Conservation (phyloP, 1,139 yeast species). For the Yamadazyma siamensis region DNA sequence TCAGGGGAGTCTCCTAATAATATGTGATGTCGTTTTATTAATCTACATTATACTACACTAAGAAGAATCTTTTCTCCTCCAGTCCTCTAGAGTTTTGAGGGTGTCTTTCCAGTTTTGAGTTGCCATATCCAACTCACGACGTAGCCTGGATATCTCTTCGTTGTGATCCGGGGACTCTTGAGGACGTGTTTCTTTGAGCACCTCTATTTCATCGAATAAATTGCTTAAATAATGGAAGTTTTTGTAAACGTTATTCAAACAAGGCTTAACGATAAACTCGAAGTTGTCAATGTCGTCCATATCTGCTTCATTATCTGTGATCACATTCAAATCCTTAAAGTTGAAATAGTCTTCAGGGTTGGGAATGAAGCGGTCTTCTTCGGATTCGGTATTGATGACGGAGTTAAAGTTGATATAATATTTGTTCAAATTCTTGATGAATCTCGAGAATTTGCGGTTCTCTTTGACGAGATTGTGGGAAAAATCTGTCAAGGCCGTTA, state of each 20-base stretch:
- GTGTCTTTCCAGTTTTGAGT: slow-evolving; percentile 44
- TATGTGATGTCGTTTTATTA: too few species aligned
- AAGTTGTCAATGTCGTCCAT: slow-evolving; percentile 37
- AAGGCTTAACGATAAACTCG: slow-evolving; percentile 34
- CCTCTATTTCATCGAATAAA: slow-evolving; percentile 11
- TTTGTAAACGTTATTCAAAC: slow-evolving; percentile 26
- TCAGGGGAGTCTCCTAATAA: too few species aligned
- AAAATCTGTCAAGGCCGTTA: slow-evolving; percentile 35
- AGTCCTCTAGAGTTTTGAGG: slow-evolving; percentile 43
- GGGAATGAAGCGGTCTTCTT: slow-evolving; percentile 18
- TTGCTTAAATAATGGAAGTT: slow-evolving; percentile 28
- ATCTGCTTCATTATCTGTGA: slow-evolving; percentile 12
- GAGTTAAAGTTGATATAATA: slow-evolving; percentile 27
- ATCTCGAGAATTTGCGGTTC: slow-evolving; percentile 35
- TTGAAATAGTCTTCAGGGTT: slow-evolving; percentile 37
- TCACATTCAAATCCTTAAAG: slow-evolving; percentile 16
- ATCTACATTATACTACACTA: not conserved
- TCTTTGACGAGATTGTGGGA: slow-evolving; percentile 40
- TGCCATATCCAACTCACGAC: slow-evolving; percentile 33
- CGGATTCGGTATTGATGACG: slow-evolving; percentile 16
- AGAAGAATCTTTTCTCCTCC: too few species aligned
- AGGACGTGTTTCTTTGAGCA: slow-evolving; percentile 2
- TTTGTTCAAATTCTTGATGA: slow-evolving; percentile 27
- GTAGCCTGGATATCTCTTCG: slow-evolving; percentile 19
- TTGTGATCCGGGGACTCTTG: slow-evolving; percentile 1